A percentile compares a stretch with the other conserved stretches of the same genome.
Evolutionary conservation across 208 protist species (phyloP).

Genomic region (Acanthamoeba royreba): DNA sequence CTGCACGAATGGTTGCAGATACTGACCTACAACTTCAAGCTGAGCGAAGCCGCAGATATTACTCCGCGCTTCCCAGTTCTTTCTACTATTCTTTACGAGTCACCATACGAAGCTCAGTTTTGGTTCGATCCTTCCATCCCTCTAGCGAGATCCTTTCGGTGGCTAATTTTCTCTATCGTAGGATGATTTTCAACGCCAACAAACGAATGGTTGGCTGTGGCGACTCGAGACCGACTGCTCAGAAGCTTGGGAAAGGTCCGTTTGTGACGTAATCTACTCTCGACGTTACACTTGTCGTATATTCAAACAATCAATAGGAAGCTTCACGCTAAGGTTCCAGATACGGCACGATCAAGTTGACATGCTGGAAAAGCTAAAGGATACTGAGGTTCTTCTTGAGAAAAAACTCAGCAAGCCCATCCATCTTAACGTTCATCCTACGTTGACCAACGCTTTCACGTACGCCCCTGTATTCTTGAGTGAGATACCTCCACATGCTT

Average conservation of each 20-base stretch:
- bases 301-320: background rate
- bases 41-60: background rate
- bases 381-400: background rate
- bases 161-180: background rate
- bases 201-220: background rate
- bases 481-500: background rate
- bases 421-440: background rate
- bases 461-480: background rate
- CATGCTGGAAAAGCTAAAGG: slow-evolving; percentile 21
- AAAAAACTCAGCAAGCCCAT: background rate
- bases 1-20: background rate
- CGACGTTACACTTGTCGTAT: background rate
- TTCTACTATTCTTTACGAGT: slow-evolving; percentile 12
- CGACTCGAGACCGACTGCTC: background rate
- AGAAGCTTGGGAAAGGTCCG: background rate
- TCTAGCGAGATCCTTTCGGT: background rate
- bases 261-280: background rate
- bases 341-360: slow-evolving; percentile 13
- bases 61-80: background rate
- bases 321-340: background rate
- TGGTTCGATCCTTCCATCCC: background rate
- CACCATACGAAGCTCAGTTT: slow-evolving; percentile 12
- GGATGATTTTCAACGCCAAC: slow-evolving; percentile 39
- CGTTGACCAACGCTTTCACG: background rate
- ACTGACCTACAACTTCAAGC: slow-evolving; percentile 35